Evolutionary conservation across 2,329 filamentous ascomycete species (phyloP), one percentile per base, ranked within the genome.

Genomic region (Ophiostoma sp.): DNA sequence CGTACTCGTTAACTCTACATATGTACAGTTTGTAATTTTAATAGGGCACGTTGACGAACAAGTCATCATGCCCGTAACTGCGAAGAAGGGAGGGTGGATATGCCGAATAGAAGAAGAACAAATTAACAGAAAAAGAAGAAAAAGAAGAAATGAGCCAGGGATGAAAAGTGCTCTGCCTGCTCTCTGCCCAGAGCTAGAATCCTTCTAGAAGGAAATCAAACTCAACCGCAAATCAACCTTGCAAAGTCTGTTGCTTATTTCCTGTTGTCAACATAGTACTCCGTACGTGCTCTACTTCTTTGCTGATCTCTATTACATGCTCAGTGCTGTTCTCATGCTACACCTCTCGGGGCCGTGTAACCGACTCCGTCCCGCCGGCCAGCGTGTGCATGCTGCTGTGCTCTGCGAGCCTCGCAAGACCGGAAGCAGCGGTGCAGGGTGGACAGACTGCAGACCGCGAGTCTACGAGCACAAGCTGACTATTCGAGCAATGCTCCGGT

Each of bases 191-290:
- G 41, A 44, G 17, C 41, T 48, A 48, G 52, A 23, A 27, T 57
- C 52, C 52, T 57, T 57, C 52, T 57, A 57, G 52, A 57, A 57
- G 52, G 23, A 57, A 57, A 27, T 57, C n/a, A 57, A 57, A 57
- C 39, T 1, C 1, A 31, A 31, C 6, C 44, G 17, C 36, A 39
- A 39, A 20, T 48, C 13, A 57, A 5, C 23, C 52, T 57, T 57
- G 48, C 48, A 11, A 1, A 41, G 39, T 41, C 48, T 54, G n/a
- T 57, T 27, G 7, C 3, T 57, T 27, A 3, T 57, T 23, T 27
- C 10, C n/a, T n/a, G n/a, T n/a, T n/a, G n/a, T n/a, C n/a, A n/a
- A n/a, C n/a, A n/a, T n/a, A n/a, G n/a, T n/a, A n/a, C n/a, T n/a
- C n/a, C n/a, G n/a, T n/a, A n/a, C n/a, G n/a, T n/a, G 8, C 15